These are phyloP conservation scores for Candida wancherniae DNA, from an alignment of 805 yeast genomes.

Conservation along the genomic window DNA sequence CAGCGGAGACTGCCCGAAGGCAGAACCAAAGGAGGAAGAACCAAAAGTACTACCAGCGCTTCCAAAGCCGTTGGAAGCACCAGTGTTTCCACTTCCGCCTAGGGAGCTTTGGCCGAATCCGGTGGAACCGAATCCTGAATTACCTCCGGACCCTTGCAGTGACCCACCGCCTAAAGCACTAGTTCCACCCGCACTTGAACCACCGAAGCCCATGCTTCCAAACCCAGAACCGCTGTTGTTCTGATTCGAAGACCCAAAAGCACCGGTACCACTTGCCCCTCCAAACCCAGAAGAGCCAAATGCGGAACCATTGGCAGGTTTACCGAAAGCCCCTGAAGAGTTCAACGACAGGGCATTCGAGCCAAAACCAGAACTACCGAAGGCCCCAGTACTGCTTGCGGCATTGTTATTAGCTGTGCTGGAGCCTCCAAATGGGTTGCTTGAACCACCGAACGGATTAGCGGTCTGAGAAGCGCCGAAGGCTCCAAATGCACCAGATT, in stretches of 20 bases:
- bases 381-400: constrained; percentile 2
- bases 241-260: constrained; percentile 12
- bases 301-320: constrained; percentile 1
- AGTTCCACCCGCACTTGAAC: background rate
- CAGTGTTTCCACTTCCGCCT: too few relatives aligned
- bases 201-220: constrained; percentile 5
- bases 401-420: too few relatives aligned
- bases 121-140: background rate
- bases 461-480: background rate
- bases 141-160: too few relatives aligned
- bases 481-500: constrained; percentile 2
- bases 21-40: background rate
- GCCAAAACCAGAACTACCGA: constrained; percentile 4
- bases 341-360: too few relatives aligned
- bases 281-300: constrained; percentile 5
- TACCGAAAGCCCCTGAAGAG: too few relatives aligned
- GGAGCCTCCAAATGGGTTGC: too few relatives aligned
- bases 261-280: constrained; percentile 4
- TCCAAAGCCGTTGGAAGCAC: background rate
- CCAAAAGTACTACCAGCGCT: constrained; percentile 3
- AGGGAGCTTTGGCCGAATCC: too few relatives aligned
- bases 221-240: constrained; percentile 1
- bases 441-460: too few relatives aligned
- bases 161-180: background rate
- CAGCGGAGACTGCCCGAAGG: too few relatives aligned